Percentiles rank a stretch among this genome's conserved stretches.
Conservation (phyloP, 2,329 filamentous ascomycete species). For the Epichloe elymi region DNA sequence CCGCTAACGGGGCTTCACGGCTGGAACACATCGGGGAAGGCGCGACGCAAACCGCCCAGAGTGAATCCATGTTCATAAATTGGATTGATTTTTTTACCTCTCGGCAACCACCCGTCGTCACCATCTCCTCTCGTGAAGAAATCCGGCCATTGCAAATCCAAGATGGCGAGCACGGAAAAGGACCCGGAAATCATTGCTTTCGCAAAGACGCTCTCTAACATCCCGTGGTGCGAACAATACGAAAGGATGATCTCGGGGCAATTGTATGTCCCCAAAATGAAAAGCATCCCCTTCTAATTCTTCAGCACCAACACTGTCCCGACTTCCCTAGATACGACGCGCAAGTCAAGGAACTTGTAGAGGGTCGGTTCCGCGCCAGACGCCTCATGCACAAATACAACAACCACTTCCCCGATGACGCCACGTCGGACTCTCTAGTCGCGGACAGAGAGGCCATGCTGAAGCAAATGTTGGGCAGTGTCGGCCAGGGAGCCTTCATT, state of each 20-base stretch:
- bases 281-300: background rate
- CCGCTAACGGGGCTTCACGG: background rate
- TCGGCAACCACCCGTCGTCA: background rate
- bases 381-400: constrained; percentile 46
- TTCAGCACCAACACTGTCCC: background rate
- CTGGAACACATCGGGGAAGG: background rate
- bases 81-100: background rate
- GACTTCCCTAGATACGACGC: constrained; percentile 33
- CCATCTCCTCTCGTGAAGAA: background rate
- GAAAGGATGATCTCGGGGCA: constrained; percentile 53
- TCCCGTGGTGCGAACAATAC: constrained; percentile 46
- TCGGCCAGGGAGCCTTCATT: constrained; percentile 40
- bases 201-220: constrained; percentile 34
- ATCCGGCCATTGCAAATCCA: background rate
- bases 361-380: constrained; percentile 40
- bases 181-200: constrained; percentile 28
- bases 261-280: constrained; percentile 26
- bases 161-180: constrained; percentile 21
- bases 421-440: constrained; percentile 24
- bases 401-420: constrained; percentile 36
- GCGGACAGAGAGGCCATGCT: constrained; percentile 33
- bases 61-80: background rate
- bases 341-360: constrained; percentile 32
- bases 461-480: constrained; percentile 31
- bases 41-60: background rate